Evolutionary conservation across 306 rosid species (phyloP).

Genomic region (Sophora flavescens): DNA sequence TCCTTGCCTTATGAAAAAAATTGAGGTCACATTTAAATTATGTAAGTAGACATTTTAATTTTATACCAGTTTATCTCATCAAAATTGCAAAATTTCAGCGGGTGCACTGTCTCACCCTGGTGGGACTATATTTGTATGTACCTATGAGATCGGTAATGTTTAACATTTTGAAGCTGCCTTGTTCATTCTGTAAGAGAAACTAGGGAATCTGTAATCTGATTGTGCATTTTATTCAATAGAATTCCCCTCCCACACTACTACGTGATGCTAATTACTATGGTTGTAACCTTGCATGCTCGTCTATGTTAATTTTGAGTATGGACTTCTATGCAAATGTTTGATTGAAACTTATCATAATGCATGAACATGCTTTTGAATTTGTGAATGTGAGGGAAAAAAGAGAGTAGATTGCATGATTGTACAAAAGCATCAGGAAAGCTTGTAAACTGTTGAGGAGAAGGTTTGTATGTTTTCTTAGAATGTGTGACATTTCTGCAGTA

Average conservation of each 20-base stretch:
- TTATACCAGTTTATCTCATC: too few relatives aligned
- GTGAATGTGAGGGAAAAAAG: not conserved
- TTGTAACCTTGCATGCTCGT: not conserved
- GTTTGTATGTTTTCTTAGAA: slow-evolving; percentile 2
- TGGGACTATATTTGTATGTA: too few relatives aligned
- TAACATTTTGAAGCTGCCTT: not conserved
- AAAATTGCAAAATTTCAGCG: too few relatives aligned
- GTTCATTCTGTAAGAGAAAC: too few relatives aligned
- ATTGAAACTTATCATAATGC: not conserved
- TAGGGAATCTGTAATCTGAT: slow-evolving; percentile 1
- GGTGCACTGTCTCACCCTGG: too few relatives aligned
- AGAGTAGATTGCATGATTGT: not conserved
- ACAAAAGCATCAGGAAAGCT: not conserved
- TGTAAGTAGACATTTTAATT: too few relatives aligned
- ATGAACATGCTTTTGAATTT: not conserved
- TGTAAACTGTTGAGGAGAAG: slow-evolving; percentile 14
- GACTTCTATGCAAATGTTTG: not conserved
- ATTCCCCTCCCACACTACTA: not conserved
- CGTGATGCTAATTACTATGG: not conserved
- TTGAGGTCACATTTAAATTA: too few relatives aligned
- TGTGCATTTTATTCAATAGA: not conserved
- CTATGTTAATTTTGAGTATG: slow-evolving; percentile 10
- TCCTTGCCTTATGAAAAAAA: too few relatives aligned
- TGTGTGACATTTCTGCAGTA: not conserved
- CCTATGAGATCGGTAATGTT: too few relatives aligned